These are phyloP conservation scores for Lolium perenne DNA, from an alignment of 176 grass and related monocot species.

Conservation along the genomic window DNA sequence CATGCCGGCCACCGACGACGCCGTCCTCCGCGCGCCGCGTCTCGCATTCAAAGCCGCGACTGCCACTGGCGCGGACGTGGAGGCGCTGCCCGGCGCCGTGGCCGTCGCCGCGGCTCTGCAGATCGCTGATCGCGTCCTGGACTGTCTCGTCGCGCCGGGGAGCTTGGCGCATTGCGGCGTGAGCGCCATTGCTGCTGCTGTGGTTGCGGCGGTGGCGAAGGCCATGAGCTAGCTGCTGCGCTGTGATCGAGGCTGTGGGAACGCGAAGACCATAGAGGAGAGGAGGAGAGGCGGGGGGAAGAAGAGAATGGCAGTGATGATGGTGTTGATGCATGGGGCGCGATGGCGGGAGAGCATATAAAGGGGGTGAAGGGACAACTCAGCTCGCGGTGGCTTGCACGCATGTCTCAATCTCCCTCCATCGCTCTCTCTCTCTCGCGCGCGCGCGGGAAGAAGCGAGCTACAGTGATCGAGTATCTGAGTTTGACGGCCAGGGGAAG, in stretches of 20 bases:
- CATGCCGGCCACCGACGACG: constrained; percentile 48
- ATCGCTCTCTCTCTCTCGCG: no score
- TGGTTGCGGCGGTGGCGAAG: neutral
- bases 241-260: constrained; percentile 26
- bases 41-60: neutral
- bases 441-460: neutral
- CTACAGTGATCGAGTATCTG: neutral
- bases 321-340: constrained; percentile 33
- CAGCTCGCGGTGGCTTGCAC: constrained; percentile 42
- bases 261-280: constrained; percentile 42
- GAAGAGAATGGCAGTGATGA: neutral
- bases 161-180: constrained; percentile 30
- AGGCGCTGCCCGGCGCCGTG: neutral
- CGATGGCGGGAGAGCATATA: constrained; percentile 31
- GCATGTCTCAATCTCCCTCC: constrained; percentile 31
- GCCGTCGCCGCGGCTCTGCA: constrained; percentile 11
- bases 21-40: neutral
- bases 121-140: neutral
- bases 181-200: neutral
- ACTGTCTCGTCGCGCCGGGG: neutral
- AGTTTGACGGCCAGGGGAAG: constrained; percentile 13
- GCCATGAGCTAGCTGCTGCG: constrained; percentile 42
- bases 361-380: constrained; percentile 19
- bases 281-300: neutral
- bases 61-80: neutral